Evolutionary conservation across 139 green algal species (phyloP), one percentile per base, ranked within the genome.

Genomic region (Bryopsis sp.): DNA sequence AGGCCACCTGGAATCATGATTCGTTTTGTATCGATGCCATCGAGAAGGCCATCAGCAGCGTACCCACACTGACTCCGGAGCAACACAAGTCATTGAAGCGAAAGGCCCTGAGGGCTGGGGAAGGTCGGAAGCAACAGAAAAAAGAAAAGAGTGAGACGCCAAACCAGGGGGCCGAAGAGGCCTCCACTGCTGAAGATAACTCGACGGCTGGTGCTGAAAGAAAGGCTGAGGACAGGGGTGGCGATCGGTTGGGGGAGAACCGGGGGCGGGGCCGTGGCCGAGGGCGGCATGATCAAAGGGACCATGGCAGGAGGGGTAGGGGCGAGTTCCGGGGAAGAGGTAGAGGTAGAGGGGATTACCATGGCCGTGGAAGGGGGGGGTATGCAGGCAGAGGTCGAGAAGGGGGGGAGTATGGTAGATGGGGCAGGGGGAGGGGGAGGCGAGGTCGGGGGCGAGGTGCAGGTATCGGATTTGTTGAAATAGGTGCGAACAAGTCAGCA

Each of bases 291-390:
- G 1, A 48, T 89, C 7, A 80, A 77, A n/a, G n/a, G n/a, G n/a
- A n/a, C n/a, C n/a, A n/a, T 48, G 74, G 65, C 7, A 39, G 93
- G 2, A 76, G 82, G 26, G 47, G 91, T 2, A 71, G 81, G 5
- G 67, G 68, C 1, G 76, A 88, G 39, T 34, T 11, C 2, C 48
- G 47, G 34, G 28, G 29, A 5, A 22, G 33, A 15, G 72, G 39
- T 77, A 88, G 79, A 86, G 88, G 39, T 88, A 91, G n/a, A 81
- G 88, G 85, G 1, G 95, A 95, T 68, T n/a, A 77, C 95, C 8
- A 80, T 93, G 50, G 94, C 92, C 76, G 74, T 47, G 2, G 75
- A 26, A 1, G 46, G 74, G 2, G 73, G 85, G 28, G 78, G 48
- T 0, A 64, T 95, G 26, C 39, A 85, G 1, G 66, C 64, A 35